Evolutionary conservation across 257 asterid genomes (phyloP), one percentile per base, ranked within the genome.

Genomic region (Fraxinus quadrangulata): DNA sequence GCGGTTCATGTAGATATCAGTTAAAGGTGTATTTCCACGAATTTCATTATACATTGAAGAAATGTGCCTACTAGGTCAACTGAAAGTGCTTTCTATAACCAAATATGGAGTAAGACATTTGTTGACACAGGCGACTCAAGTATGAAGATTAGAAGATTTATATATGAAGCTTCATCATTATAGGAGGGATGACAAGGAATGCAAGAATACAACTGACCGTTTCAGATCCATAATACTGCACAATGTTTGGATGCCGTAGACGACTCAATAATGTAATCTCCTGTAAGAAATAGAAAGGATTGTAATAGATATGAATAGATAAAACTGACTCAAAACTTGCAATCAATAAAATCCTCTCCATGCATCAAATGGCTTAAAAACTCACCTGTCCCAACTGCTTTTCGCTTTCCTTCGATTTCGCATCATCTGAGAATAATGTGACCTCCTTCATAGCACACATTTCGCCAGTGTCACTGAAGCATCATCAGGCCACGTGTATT

Each of bases 361-460:
- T 3, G 30, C 74, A 84, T 51, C 70, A 54, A 54, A 77, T 23
- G 49, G 49, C 65, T 59, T 26, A 77, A 70, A 70, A 79, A 84
- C 93, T 90, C 84, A 94, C 98, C 85, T 94, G 97, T 76, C 91
- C 94, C 87, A 94, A 90, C 83, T 94, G 98, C 90, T 92, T 92
- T 40, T 97, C 97, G 77, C 98, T 94, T 90, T 94, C 98, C 86
- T 92, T 94, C 10, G 98, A 92, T 85, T 92, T 94, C 34, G 97
- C 92, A 84, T 94, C 97, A 86, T 94, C 98, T 70, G 97, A 84
- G 81, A 94, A 90, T 78, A 94, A 87, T 11, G 98, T 92, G 70
- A 94, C 98, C 93, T 94, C 98, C 89, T 94, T 94, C 98, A 94
- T 94, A 28, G 98, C 98, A 87, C 98, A 94, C 97, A 92, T 94